Evolutionary conservation across 306 rosid genomes (phyloP).

Genomic region (Pterocarpus macrocarpus): DNA sequence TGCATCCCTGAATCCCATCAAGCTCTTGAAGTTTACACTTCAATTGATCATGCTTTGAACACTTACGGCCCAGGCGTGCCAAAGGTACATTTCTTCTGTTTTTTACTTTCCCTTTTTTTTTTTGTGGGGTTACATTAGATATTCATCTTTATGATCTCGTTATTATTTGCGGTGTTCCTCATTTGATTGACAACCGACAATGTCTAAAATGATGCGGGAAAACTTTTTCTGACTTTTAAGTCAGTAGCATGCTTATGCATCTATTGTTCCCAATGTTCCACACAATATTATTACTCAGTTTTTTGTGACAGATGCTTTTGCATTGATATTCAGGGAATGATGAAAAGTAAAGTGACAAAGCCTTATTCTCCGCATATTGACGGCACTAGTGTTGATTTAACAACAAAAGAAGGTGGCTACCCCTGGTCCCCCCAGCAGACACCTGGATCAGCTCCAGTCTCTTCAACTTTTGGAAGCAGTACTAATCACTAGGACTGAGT

Average conservation of each 20-base stretch:
- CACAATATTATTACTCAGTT: neutral
- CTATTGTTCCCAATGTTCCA: conserved; percentile 10
- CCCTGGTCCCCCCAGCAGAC: conserved; percentile 63
- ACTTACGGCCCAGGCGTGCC: conserved; percentile 74
- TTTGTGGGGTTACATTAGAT: conserved; percentile 1
- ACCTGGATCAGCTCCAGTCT: conserved; percentile 63
- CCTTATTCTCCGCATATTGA: conserved; percentile 88
- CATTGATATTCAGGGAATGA: conserved; percentile 60
- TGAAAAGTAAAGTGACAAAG: conserved; percentile 63
- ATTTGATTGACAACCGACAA: neutral
- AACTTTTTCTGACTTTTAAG: neutral
- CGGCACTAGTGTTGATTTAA: conserved; percentile 53
- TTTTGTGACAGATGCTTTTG: conserved; percentile 38
- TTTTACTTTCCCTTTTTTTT: conserved; percentile 14
- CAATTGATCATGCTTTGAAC: conserved; percentile 79
- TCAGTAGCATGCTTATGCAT: neutral
- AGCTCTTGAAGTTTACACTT: conserved; percentile 77
- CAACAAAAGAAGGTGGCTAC: conserved; percentile 65
- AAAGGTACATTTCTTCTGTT: conserved; percentile 62
- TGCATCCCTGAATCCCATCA: conserved; percentile 72
- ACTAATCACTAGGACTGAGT: conserved; percentile 40
- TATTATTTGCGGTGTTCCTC: neutral
- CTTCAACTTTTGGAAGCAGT: conserved; percentile 83
- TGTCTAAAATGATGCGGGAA: conserved; percentile 9
- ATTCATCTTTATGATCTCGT: conserved; percentile 1